phyloP scores from a whole-genome alignment of 345 rosid species.

The Kandelia obovata region DNA sequence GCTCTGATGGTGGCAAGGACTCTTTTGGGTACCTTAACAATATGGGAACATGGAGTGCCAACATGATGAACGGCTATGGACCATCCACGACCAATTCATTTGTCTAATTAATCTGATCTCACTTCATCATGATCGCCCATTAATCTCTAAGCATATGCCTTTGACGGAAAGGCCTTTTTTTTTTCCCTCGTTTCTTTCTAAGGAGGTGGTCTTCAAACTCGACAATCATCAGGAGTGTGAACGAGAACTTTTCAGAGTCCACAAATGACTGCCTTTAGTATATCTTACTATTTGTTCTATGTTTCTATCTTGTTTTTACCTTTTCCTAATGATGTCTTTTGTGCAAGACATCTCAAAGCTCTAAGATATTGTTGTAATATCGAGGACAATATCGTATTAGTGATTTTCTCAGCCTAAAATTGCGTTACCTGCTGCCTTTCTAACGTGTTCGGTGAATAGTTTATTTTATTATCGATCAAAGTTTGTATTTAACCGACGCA shows the following conservation, averaged over 20 bases:
- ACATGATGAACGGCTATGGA: constrained; percentile 49
- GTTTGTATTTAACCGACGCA: background rate
- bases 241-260: constrained; percentile 27
- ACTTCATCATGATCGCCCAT: background rate
- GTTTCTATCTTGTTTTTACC: constrained; percentile 2
- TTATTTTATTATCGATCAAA: background rate
- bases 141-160: background rate
- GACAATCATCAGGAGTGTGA: constrained; percentile 19
- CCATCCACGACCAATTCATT: constrained; percentile 46
- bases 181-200: background rate
- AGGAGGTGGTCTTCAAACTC: constrained; percentile 12
- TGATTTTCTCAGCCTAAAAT: constrained; percentile 6
- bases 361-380: constrained; percentile 35
- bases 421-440: background rate
- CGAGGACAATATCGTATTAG: constrained; percentile 35
- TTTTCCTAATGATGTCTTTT: constrained; percentile 21
- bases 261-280: constrained; percentile 31
- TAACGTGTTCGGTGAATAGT: background rate
- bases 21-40: constrained; percentile 40
- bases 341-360: constrained; percentile 26
- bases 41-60: constrained; percentile 50
- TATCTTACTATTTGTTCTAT: constrained; percentile 21
- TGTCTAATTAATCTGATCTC: constrained; percentile 24
- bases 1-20: constrained; percentile 51
- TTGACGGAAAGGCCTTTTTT: constrained; percentile 3